Base-by-base conservation (phyloP, 345 rosid genomes). In the Fremontodendron californicum region DNA sequence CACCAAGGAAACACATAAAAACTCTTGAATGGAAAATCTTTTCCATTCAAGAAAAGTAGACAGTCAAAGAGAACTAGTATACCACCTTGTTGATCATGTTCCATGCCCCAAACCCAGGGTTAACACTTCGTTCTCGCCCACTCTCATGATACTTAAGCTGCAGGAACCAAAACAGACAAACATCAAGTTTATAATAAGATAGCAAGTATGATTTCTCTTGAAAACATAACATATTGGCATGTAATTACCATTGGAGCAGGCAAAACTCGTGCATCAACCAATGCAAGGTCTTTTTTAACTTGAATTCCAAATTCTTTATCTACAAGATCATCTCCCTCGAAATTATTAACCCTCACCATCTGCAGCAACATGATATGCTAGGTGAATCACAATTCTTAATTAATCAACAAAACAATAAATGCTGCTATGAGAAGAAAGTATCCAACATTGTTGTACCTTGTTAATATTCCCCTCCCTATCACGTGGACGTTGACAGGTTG, bases 71-170 rank as follows among this genome's bases (percentile, higher is more conserved):
- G 19, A 61, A 65, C n/a, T 0, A 33, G 3, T 37, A 9, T 13
- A 71, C 25, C 61, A 93, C 98, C 95, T 85, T 87, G 62, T 89
- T 77, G 0, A 86, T 91, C 97, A 94, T 94, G 51, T 91, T 94
- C 98, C 98, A 93, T n/a, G 81, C 85, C 19, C 97, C 98, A 0
- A 58, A n/a, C 0, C 16, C 19, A 9, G 97, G 99, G 74, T 80
- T 78, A 43, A 88, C 92, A n/a, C 21, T 77, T 9, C 58, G 2
- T 55, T 91, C 91, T 52, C 51, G 73, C 1, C 97, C 94, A 29
- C 82, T 75, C 5, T 78, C 92, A 79, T 87, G 91, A 71, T 92
- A 93, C 18, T 89, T 90, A 19, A 95, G 85, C 99, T 95, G 85
- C 77, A 78, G 16, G 23, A 65, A 72, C 7, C 67, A 76, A 48